phyloP scores from a whole-genome alignment of 768 basidiomycete genomes.

The Coprinellus micaceus region DNA sequence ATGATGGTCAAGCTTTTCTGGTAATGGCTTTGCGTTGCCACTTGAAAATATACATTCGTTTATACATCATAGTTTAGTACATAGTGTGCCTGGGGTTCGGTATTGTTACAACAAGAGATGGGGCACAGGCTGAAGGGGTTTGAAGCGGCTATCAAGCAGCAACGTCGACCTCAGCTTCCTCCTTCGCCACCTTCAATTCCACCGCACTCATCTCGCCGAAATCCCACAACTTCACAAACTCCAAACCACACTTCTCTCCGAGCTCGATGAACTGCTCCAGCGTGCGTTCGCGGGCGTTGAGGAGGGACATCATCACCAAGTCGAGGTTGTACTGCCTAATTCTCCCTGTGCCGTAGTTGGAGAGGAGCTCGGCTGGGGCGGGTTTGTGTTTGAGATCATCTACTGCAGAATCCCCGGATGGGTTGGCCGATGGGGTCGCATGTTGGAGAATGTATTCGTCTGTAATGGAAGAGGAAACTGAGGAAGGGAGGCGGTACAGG shows the following conservation, averaged over 20 bases:
- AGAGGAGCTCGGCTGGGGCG: conserved; percentile 44
- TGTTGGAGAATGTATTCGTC: conserved; percentile 37
- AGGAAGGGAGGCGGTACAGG: background rate
- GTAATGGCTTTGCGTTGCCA: background rate
- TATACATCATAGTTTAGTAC: too few relatives aligned
- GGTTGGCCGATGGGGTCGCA: conserved; percentile 15
- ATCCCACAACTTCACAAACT: conserved; percentile 32
- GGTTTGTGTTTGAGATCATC: conserved; percentile 6
- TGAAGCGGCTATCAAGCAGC: background rate
- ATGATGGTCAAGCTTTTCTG: background rate
- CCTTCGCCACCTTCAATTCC: conserved; percentile 19
- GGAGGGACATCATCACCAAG: conserved; percentile 40
- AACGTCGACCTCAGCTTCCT: background rate
- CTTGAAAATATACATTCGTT: background rate
- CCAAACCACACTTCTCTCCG: conserved; percentile 26
- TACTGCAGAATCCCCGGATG: background rate
- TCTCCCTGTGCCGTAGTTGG: conserved; percentile 44
- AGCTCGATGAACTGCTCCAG: conserved; percentile 36
- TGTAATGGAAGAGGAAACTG: conserved; percentile 12
- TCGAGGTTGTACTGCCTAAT: conserved; percentile 41
- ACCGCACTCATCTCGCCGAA: conserved; percentile 26
- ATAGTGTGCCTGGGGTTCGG: too few relatives aligned
- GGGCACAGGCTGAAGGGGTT: too few relatives aligned
- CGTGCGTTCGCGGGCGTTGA: conserved; percentile 42
- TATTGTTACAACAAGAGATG: too few relatives aligned